Conservation (phyloP, 2,329 filamentous ascomycete species). For the Lecanicillium sp. region DNA sequence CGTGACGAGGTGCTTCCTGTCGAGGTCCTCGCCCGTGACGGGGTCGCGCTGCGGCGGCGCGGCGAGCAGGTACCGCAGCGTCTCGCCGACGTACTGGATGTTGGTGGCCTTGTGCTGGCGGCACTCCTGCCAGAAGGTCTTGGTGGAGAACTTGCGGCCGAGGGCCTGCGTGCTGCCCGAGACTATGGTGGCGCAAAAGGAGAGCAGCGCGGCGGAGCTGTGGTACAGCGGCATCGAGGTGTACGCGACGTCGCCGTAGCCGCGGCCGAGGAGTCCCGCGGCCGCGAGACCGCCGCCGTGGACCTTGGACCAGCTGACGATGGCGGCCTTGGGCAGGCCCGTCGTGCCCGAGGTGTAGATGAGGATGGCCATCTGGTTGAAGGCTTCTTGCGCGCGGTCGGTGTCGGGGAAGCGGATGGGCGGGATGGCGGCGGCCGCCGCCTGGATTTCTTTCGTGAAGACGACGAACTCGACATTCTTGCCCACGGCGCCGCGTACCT, state of each 20-base stretch:
- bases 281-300: slow-evolving; percentile 48
- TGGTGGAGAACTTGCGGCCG: slow-evolving; percentile 71
- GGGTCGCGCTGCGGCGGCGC: slow-evolving; percentile 58
- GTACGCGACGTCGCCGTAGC: slow-evolving; percentile 62
- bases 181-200: slow-evolving; percentile 55
- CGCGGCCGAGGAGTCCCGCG: slow-evolving; percentile 50
- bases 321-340: slow-evolving; percentile 73
- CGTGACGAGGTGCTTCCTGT: slow-evolving; percentile 66
- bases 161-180: slow-evolving; percentile 62
- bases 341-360: slow-evolving; percentile 87
- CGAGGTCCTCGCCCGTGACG: slow-evolving; percentile 59
- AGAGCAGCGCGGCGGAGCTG: slow-evolving; percentile 68
- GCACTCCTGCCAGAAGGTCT: slow-evolving; percentile 70
- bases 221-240: slow-evolving; percentile 90
- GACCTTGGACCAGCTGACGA: slow-evolving; percentile 67
- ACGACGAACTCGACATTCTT: slow-evolving; percentile 51
- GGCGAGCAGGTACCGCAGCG: slow-evolving; percentile 72
- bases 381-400: slow-evolving; percentile 43
- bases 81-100: slow-evolving; percentile 86
- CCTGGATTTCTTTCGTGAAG: slow-evolving; percentile 52
- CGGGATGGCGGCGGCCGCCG: slow-evolving; percentile 44
- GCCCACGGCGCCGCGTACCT: slow-evolving; percentile 45
- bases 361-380: slow-evolving; percentile 59
- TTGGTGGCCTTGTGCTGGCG: slow-evolving; percentile 64
- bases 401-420: slow-evolving; percentile 54